Evolutionary conservation across 805 yeast genomes (phyloP), one percentile per base, ranked within the genome.

Genomic region (Kluyveromyces dobzhanskii): DNA sequence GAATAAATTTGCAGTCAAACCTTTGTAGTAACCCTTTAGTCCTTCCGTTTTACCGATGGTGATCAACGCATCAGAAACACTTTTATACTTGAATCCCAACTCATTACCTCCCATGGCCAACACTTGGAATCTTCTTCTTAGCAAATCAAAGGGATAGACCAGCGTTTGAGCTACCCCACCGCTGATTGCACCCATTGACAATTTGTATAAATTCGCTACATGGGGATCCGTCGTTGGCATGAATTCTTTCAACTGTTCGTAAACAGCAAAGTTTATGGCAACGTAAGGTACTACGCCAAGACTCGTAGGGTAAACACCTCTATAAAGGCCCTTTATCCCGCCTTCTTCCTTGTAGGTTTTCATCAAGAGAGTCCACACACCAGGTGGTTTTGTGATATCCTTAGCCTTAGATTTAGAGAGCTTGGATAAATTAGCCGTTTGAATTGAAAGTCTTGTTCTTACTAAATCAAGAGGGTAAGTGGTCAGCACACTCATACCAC

Each of bases 221-320:
- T 66, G 30, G 40, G 68, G 35, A 41, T 44, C 30, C 57, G 52
- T 30, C 40, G 25, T 38, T 1, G 70, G 64, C 58, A 72, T 62
- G 38, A 65, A 54, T 43, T 80, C 92, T 45, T 87, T 76, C 47
- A 87, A 54, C 44, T 74, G 77, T 54, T 92, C 97, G 65, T 88
- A 90, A 33, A 86, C 77, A 2, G 95, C 81, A 57, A 90, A 90
- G 61, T 88, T 90, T 38, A 90, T 73, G 3, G 95, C 95, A 24
- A 86, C 96, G 54, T 88, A 92, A 1, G 97, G 97, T 1, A 95
- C 97, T 16, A 92, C 96, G 1, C 97, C 97, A 41, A 85, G 62
- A 1, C 88, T 76, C 0, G 97, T 90, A n/a, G 97, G 95, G 44
- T 80, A 66, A 10, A 88, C 67, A 3, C 98, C 98, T 37, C 88